Evolutionary conservation across 306 rosid genomes (phyloP).

Genomic region (Sicyos edulis): DNA sequence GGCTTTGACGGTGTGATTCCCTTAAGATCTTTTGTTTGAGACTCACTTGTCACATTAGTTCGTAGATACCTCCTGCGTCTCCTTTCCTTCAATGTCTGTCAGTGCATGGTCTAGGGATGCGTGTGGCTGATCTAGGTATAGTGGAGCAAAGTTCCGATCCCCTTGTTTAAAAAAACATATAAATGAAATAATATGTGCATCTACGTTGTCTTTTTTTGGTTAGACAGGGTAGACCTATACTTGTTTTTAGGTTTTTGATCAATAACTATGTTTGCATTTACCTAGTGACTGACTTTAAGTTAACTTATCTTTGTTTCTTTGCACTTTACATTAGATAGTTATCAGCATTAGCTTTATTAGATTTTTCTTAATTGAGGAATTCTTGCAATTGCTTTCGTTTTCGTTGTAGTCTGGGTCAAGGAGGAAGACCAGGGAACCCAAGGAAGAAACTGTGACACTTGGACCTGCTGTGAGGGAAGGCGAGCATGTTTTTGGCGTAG

Average conservation of each 20-base stretch:
- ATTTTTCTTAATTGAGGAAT: background rate
- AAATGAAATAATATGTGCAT: too few relatives aligned
- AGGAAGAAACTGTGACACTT: slow-evolving; percentile 61
- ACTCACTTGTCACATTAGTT: too few relatives aligned
- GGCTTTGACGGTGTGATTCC: too few relatives aligned
- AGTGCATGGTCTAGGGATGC: too few relatives aligned
- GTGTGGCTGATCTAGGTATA: too few relatives aligned
- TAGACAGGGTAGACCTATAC: background rate
- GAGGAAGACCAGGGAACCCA: slow-evolving; percentile 68
- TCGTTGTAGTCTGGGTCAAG: slow-evolving; percentile 32
- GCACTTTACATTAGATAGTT: background rate
- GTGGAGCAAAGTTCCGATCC: too few relatives aligned
- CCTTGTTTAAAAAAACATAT: too few relatives aligned
- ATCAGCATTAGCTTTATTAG: background rate
- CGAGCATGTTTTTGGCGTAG: slow-evolving; percentile 62
- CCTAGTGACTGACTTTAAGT: too few relatives aligned
- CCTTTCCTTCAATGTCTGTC: too few relatives aligned
- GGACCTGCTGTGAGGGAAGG: slow-evolving; percentile 72
- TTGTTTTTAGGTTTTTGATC: background rate
- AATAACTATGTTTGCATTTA: background rate
- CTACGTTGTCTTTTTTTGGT: background rate
- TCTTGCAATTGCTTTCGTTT: slow-evolving; percentile 5
- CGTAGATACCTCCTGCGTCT: too few relatives aligned
- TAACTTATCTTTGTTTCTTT: slow-evolving; percentile 2
- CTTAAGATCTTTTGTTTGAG: too few relatives aligned